phyloP scores from a whole-genome alignment of 2,329 filamentous ascomycete species.

The Chaetomiaceae sp. region DNA sequence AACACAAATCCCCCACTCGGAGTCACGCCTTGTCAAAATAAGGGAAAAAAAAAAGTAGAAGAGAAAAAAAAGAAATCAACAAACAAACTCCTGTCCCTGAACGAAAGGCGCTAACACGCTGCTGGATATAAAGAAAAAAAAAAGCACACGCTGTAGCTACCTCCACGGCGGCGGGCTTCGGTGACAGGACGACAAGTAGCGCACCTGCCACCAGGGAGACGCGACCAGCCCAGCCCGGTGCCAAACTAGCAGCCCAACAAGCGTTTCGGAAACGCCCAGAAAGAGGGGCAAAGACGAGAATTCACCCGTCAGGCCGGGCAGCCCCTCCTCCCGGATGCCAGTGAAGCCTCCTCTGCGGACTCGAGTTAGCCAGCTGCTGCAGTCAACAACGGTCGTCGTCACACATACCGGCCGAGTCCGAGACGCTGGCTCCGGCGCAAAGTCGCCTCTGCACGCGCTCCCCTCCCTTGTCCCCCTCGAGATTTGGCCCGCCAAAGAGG shows the following conservation, averaged over 20 bases:
- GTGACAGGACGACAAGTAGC: constrained; percentile 34
- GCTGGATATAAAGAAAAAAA: too few relatives aligned
- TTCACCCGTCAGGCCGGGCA: too few relatives aligned
- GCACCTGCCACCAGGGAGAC: constrained; percentile 36
- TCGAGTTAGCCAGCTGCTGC: neutral
- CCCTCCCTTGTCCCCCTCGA: constrained; percentile 11
- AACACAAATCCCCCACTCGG: constrained; percentile 34
- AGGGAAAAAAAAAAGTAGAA: constrained; percentile 23
- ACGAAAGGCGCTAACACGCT: too few relatives aligned
- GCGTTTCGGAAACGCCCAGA: neutral
- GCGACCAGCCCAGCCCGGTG: constrained; percentile 47
- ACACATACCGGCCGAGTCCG: constrained; percentile 45
- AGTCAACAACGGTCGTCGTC: neutral
- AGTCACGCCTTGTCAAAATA: constrained; percentile 31
- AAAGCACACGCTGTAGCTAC: too few relatives aligned
- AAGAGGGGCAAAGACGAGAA: too few relatives aligned
- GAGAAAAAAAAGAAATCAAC: too few relatives aligned
- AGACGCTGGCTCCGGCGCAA: constrained; percentile 56
- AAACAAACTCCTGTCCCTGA: too few relatives aligned
- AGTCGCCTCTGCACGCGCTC: constrained; percentile 40
- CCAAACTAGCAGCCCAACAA: constrained; percentile 21
- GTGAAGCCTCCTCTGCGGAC: constrained; percentile 37
- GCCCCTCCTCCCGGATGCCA: too few relatives aligned
- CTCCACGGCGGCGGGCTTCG: constrained; percentile 34
- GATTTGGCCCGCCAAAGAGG: neutral